Percentiles rank a stretch among this genome's conserved stretches.
Evolutionary conservation across 2,329 filamentous ascomycete genomes (phyloP).

Genomic region (Ceratocystis smalleyi): DNA sequence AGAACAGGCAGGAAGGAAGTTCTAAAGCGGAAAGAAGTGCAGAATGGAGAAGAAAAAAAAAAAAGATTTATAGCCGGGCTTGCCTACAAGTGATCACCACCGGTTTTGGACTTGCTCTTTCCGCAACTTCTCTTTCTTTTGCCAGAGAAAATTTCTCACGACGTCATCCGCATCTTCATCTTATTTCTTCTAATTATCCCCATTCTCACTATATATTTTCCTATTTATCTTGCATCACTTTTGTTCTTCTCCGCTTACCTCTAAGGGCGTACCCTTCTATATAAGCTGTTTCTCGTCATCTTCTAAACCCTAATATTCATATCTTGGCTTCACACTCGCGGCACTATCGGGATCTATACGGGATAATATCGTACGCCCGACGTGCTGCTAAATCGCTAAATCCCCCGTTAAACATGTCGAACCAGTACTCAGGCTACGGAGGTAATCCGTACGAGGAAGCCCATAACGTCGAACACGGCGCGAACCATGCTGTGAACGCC

Average conservation of each 20-base stretch:
- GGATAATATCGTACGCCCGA: no score
- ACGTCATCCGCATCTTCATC: not conserved
- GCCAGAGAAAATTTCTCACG: not conserved
- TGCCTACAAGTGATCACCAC: not conserved
- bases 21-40: not conserved
- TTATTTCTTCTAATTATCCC: not conserved
- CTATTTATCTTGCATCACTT: not conserved
- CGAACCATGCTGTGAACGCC: not conserved
- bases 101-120: not conserved
- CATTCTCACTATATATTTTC: not conserved
- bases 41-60: no score
- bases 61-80: not conserved
- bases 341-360: not conserved
- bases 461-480: conserved; percentile 28
- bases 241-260: not conserved
- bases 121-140: not conserved
- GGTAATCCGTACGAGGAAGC: conserved; percentile 49
- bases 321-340: not conserved
- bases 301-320: not conserved
- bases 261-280: not conserved
- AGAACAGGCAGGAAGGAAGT: not conserved
- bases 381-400: not conserved
- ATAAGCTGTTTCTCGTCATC: not conserved
- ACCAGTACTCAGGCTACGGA: conserved; percentile 43
- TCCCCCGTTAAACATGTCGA: conserved; percentile 5